Conservation (phyloP, 139 green algal species). For the Marvania coccoides region DNA sequence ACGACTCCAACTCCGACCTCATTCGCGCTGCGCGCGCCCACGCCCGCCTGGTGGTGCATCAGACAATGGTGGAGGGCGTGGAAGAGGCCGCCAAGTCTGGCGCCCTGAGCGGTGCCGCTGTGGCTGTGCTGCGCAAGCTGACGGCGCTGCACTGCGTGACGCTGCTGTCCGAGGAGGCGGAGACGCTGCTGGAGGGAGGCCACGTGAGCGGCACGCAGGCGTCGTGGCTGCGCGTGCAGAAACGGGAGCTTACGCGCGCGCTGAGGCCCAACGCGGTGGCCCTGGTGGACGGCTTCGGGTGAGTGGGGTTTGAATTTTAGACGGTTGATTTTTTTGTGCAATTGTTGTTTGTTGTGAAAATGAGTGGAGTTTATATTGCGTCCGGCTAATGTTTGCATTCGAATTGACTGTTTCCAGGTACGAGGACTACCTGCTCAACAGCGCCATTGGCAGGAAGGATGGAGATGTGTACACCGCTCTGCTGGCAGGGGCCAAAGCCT, state of each 20-base stretch:
- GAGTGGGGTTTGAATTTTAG: too few species aligned
- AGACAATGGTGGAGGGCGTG: constrained; percentile 40
- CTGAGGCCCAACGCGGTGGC: constrained; percentile 74
- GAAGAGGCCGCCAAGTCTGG: not conserved
- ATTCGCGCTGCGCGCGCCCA: constrained; percentile 57
- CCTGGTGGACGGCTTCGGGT: constrained; percentile 77
- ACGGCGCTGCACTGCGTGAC: constrained; percentile 53
- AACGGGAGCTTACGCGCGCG: constrained; percentile 48
- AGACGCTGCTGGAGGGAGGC: constrained; percentile 62
- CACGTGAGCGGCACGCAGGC: constrained; percentile 52
- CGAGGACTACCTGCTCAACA: constrained; percentile 77
- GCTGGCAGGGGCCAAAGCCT: constrained; percentile 58
- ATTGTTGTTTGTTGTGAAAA: too few species aligned
- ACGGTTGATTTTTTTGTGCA: too few species aligned
- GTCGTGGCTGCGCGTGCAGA: constrained; percentile 25
- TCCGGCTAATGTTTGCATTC: too few species aligned
- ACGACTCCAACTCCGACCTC: constrained; percentile 55
- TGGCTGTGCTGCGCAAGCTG: constrained; percentile 49
- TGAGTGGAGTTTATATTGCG: too few species aligned
- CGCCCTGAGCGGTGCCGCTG: constrained; percentile 7
- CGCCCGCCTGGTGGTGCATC: constrained; percentile 46
- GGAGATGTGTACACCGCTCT: constrained; percentile 77
- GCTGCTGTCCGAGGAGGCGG: constrained; percentile 36
- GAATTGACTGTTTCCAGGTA: too few species aligned
- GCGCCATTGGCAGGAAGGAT: constrained; percentile 62